A percentile compares a stretch with the other conserved stretches of the same genome.
phyloP scores from a whole-genome alignment of 2,329 filamentous ascomycete species.

The Exophiala oligosperma region DNA sequence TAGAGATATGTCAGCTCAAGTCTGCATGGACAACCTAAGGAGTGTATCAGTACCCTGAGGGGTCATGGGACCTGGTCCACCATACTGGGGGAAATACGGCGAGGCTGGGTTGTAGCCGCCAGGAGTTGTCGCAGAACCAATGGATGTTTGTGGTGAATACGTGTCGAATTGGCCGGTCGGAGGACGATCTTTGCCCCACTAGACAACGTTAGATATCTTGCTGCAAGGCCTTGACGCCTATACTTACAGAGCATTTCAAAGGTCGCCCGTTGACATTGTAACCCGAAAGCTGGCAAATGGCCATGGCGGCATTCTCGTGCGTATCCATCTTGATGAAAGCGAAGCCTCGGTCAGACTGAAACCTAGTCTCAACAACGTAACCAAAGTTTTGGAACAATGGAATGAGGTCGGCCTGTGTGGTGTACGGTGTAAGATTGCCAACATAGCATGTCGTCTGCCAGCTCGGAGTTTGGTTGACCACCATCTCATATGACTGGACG shows the following conservation, averaged over 20 bases:
- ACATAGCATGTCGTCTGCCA: conserved; percentile 99
- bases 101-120: conserved; percentile 73
- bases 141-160: conserved; percentile 76
- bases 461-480: conserved; percentile 87
- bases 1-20: conserved; percentile 29
- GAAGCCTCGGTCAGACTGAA: conserved; percentile 97
- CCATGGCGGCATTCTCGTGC: conserved; percentile 97
- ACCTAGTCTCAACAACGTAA: conserved; percentile 93
- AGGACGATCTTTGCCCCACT: conserved; percentile 99
- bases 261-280: conserved; percentile 98
- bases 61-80: conserved; percentile 64
- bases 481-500: conserved; percentile 96
- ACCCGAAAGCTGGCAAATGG: conserved; percentile 95
- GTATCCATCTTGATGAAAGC: conserved; percentile 99
- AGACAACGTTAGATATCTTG: conserved; percentile 36
- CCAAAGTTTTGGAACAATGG: conserved; percentile 98
- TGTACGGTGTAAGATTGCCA: conserved; percentile 96
- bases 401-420: conserved; percentile 93
- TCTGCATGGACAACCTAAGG: conserved; percentile 42
- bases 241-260: conserved; percentile 95
- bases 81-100: conserved; percentile 90
- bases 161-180: conserved; percentile 81
- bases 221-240: conserved; percentile 7
- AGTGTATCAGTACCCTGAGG: conserved; percentile 17
- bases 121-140: conserved; percentile 67